A percentile compares a stretch with the other conserved stretches of the same genome.
phyloP scores from a whole-genome alignment of 164 flowering plant genomes.

The Akebia trifoliata region DNA sequence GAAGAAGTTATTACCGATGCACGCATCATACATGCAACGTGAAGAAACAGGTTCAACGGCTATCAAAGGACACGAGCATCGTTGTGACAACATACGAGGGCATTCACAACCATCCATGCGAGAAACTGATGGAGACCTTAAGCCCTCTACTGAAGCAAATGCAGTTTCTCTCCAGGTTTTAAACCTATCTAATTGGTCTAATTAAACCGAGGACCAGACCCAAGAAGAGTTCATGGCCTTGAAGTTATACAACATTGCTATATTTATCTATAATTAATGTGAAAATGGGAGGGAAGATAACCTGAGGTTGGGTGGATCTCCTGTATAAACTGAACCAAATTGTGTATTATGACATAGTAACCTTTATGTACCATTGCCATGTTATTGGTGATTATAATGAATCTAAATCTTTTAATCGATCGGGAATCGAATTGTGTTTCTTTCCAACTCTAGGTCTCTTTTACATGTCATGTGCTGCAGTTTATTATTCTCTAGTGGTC shows the following conservation, averaged over 20 bases:
- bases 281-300: too few species aligned
- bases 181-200: conserved; percentile 10
- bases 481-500: too few species aligned
- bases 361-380: too few species aligned
- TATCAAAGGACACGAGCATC: conserved; percentile 69
- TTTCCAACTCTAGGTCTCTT: too few species aligned
- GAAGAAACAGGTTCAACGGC: conserved; percentile 88
- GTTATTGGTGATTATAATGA: too few species aligned
- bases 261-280: too few species aligned
- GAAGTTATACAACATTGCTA: background rate
- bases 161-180: conserved; percentile 74
- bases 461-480: too few species aligned
- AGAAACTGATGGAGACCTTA: conserved; percentile 75
- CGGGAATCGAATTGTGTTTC: too few species aligned
- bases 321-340: too few species aligned
- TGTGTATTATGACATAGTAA: too few species aligned
- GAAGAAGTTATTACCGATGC: conserved; percentile 89
- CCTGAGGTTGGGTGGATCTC: too few species aligned
- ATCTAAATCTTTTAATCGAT: too few species aligned
- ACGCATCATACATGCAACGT: conserved; percentile 88
- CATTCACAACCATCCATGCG: conserved; percentile 82
- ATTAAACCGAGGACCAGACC: background rate
- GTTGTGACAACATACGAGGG: conserved; percentile 93
- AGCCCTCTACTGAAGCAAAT: conserved; percentile 79
- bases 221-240: background rate